A percentile compares a stretch with the other conserved stretches of the same genome.
phyloP scores from a whole-genome alignment of 768 basidiomycete species.

The Amanita thiersii region DNA sequence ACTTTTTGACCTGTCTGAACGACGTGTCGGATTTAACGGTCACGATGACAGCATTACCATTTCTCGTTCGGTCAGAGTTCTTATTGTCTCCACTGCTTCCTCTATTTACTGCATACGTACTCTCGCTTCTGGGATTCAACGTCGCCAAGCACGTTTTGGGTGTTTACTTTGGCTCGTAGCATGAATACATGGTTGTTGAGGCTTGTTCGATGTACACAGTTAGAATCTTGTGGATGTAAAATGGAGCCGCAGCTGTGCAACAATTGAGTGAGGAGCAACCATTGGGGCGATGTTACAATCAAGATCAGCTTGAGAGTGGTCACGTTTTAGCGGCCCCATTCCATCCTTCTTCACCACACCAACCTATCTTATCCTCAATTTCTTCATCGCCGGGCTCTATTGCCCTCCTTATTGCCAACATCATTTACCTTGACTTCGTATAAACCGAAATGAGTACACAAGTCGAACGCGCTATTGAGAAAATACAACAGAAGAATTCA shows the following conservation, averaged over 20 bases:
- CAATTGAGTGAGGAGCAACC: neutral
- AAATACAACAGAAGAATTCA: slow-evolving; percentile 46
- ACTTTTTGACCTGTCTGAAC: neutral
- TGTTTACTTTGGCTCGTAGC: slow-evolving; percentile 64
- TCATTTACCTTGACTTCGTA: neutral
- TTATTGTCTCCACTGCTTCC: slow-evolving; percentile 88
- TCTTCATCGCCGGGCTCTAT: slow-evolving; percentile 9
- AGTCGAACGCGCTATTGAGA: slow-evolving; percentile 58
- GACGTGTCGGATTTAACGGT: slow-evolving; percentile 11
- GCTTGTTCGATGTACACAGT: neutral
- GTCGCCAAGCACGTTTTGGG: slow-evolving; percentile 75
- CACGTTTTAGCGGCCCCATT: slow-evolving; percentile 3
- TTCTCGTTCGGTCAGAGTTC: slow-evolving; percentile 83
- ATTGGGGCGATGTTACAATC: neutral
- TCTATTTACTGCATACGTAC: slow-evolving; percentile 76
- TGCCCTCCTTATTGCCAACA: neutral
- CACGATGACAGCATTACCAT: slow-evolving; percentile 70
- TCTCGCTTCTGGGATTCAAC: slow-evolving; percentile 88
- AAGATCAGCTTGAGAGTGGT: neutral
- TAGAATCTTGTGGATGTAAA: neutral
- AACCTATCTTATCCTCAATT: slow-evolving; percentile 10
- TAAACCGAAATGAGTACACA: slow-evolving; percentile 35
- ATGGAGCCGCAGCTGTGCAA: too few relatives aligned
- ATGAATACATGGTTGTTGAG: slow-evolving; percentile 7
- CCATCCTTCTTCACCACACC: slow-evolving; percentile 2